Evolutionary conservation across 2,329 filamentous ascomycete species (phyloP), one percentile per base, ranked within the genome.

Genomic region (Paramyrothecium sp.): DNA sequence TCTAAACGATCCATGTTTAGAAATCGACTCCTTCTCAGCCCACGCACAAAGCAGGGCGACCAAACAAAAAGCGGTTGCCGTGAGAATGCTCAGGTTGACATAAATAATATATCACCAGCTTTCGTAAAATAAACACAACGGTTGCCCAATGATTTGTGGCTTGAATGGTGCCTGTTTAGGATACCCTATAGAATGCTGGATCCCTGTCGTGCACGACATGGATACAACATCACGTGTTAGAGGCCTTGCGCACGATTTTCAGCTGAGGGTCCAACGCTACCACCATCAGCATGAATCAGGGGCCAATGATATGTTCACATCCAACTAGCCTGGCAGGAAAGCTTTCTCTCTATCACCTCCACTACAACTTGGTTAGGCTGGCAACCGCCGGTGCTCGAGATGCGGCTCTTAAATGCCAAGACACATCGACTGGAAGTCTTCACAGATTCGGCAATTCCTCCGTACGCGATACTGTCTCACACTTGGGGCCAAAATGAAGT

Each of bases 381-480:
- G 38, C 13, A 44, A 44, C 5, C 38, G 5, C 38, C 38, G 13
- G 47, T n/a, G 10, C 20, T 16, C 50, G 23, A 19, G n/a, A 53
- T n/a, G 38, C 22, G 54, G 21, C 54, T 56, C 20, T 52, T 56
- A 17, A 53, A 56, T 22, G 46, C 54, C 23, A 41, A 38, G 16
- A 56, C 48, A 12, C 41, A 52, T 20, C 21, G 46, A 30, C 48
- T 52, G 48, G 54, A 56, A 44, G 26, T 21, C 12, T 46, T 56
- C 13, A 21, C 46, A 3, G 50, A 51, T 19, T 23, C 50, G 8
- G 48, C 58, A 51, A 46, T 51, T 21, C 54, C 55, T 12, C 54
- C 53, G 1, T 73, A 71, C 48, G 67, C 62, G 3, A 70, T 72
- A 19, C 61, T 73, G 2, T 71, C 69, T 10, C 69, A 71, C 49